phyloP scores from a whole-genome alignment of 106 monocot species.

The Phalaenopsis aphrodite region DNA sequence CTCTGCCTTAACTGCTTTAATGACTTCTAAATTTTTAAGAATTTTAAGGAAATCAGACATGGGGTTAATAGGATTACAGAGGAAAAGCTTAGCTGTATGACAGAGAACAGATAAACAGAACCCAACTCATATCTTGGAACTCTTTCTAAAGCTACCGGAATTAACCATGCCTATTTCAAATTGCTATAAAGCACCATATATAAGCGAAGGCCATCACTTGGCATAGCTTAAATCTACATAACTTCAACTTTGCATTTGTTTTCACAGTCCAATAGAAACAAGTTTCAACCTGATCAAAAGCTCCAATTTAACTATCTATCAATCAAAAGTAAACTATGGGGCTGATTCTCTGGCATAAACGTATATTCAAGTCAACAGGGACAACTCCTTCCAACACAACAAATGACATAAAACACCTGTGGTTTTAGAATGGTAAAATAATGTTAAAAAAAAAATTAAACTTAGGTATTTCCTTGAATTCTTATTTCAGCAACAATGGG shows the following conservation, averaged over 20 bases:
- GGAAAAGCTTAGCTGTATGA: not conserved
- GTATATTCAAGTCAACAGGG: too few relatives aligned
- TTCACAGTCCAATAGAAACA: not conserved
- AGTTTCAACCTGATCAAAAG: not conserved
- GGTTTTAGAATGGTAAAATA: too few relatives aligned
- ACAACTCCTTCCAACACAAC: too few relatives aligned
- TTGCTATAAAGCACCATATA: not conserved
- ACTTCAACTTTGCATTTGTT: not conserved
- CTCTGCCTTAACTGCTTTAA: not conserved
- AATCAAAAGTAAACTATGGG: not conserved
- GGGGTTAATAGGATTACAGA: not conserved
- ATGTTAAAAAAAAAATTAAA: too few relatives aligned
- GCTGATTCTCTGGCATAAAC: not conserved
- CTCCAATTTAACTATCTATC: not conserved
- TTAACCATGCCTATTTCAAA: not conserved
- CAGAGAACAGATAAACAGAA: not conserved
- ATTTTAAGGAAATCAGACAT: not conserved
- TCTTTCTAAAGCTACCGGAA: not conserved
- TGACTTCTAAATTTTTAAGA: not conserved
- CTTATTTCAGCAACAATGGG: too few relatives aligned
- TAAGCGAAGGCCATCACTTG: not conserved
- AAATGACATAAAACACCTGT: too few relatives aligned
- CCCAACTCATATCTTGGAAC: not conserved
- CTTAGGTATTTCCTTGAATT: too few relatives aligned
- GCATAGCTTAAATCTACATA: not conserved